Percentiles rank a stretch among this genome's conserved stretches.
These are phyloP conservation scores for Trametes versicolor DNA, from an alignment of 1,284 basidiomycete genomes.

Conservation along the genomic window DNA sequence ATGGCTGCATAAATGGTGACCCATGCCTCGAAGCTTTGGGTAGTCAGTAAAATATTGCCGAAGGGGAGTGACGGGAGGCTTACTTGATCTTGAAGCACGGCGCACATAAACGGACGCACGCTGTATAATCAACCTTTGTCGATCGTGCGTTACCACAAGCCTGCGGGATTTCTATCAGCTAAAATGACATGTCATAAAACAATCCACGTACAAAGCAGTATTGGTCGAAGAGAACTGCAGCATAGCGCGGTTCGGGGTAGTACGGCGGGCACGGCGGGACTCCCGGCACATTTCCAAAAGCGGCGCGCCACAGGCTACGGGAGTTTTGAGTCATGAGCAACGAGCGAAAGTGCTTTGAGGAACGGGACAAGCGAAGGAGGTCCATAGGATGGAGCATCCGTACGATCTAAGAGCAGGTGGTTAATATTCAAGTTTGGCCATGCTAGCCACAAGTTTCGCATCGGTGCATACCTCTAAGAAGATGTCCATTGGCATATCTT, in stretches of 20 bases:
- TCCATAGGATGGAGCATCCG: constrained; percentile 14
- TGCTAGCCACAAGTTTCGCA: neutral
- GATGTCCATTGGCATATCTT: constrained; percentile 13
- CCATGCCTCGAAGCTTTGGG: neutral
- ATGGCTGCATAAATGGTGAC: no score
- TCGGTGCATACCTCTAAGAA: constrained; percentile 8
- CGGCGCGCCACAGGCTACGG: constrained; percentile 14
- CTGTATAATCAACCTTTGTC: constrained; percentile 3
- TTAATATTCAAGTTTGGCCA: no score
- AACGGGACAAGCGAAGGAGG: constrained; percentile 11
- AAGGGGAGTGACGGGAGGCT: neutral
- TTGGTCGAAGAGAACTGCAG: constrained; percentile 17
- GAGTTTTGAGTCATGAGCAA: constrained; percentile 11
- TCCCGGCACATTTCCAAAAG: constrained; percentile 13
- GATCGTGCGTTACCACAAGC: constrained; percentile 17
- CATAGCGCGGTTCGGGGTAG: constrained; percentile 16
- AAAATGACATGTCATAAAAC: neutral
- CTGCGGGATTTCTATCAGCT: neutral
- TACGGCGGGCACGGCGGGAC: constrained; percentile 13
- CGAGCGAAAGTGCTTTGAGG: constrained; percentile 14
- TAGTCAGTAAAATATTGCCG: neutral
- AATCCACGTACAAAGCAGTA: constrained; percentile 18
- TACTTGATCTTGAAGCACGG: constrained; percentile 18
- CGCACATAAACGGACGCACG: constrained; percentile 10
- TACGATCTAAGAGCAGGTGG: constrained; percentile 3